These are phyloP conservation scores for Onygena corvina DNA, from an alignment of 2,329 filamentous ascomycete genomes.

Conservation along the genomic window DNA sequence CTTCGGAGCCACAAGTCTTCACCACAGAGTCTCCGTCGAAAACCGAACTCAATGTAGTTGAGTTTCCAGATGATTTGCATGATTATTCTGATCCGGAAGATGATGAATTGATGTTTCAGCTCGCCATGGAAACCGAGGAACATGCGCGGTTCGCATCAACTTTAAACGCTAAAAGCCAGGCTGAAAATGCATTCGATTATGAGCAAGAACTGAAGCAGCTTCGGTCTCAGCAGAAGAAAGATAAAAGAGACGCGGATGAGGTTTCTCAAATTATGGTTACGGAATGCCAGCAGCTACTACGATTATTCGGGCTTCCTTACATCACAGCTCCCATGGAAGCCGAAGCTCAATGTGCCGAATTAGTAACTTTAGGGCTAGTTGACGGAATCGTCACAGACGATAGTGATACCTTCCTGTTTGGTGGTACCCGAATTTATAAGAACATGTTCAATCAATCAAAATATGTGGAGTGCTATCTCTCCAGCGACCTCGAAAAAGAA, in stretches of 20 bases:
- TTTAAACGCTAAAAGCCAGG: slow-evolving; percentile 62
- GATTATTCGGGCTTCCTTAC: slow-evolving; percentile 87
- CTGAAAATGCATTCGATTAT: slow-evolving; percentile 64
- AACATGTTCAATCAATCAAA: slow-evolving; percentile 99
- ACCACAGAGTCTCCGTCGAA: neutral
- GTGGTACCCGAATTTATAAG: slow-evolving; percentile 92
- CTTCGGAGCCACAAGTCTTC: neutral
- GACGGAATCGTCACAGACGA: slow-evolving; percentile 98
- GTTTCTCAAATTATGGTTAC: slow-evolving; percentile 92
- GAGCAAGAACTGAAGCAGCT: slow-evolving; percentile 78
- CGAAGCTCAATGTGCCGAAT: slow-evolving; percentile 89
- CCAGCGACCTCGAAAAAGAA: slow-evolving; percentile 73
- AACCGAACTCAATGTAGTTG: neutral
- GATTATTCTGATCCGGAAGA: slow-evolving; percentile 81
- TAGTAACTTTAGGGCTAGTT: slow-evolving; percentile 74
- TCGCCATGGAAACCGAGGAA: slow-evolving; percentile 84
- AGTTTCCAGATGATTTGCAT: slow-evolving; percentile 13
- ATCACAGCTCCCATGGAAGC: slow-evolving; percentile 98
- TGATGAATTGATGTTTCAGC: slow-evolving; percentile 71
- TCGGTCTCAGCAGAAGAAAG: slow-evolving; percentile 89
- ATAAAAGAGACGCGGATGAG: slow-evolving; percentile 89
- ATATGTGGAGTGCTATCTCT: slow-evolving; percentile 90
- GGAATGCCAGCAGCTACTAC: slow-evolving; percentile 83
- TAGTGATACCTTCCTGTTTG: slow-evolving; percentile 92
- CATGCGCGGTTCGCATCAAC: slow-evolving; percentile 85